Evolutionary conservation across 768 basidiomycete species (phyloP).

Genomic region (Candolleomyces eurysporus): DNA sequence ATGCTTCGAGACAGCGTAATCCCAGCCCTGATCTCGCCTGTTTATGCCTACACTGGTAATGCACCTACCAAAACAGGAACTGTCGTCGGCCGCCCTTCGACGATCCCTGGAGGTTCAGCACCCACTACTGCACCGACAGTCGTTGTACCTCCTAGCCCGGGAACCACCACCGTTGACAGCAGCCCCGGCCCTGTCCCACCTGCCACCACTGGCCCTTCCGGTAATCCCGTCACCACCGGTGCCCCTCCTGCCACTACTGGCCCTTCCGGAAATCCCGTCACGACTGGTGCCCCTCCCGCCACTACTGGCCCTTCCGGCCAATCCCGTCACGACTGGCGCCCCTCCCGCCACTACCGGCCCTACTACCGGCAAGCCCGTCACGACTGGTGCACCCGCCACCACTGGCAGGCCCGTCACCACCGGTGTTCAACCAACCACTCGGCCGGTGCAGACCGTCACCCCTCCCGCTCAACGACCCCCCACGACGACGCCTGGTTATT

Average conservation of each 20-base stretch:
- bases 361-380: neutral
- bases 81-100: slow-evolving; percentile 8
- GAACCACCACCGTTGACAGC: neutral
- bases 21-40: slow-evolving; percentile 40
- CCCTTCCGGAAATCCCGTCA: slow-evolving; percentile 8
- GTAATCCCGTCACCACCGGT: neutral
- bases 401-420: neutral
- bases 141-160: neutral
- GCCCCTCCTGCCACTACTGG: neutral
- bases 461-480: neutral
- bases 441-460: neutral
- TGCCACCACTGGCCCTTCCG: neutral
- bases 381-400: neutral
- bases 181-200: neutral
- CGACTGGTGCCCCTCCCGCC: slow-evolving; percentile 3
- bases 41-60: slow-evolving; percentile 45
- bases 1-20: slow-evolving; percentile 28
- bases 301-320: neutral
- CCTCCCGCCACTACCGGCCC: neutral
- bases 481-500: neutral
- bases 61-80: slow-evolving; percentile 36
- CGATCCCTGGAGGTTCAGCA: slow-evolving; percentile 1
- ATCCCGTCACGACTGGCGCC: neutral
- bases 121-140: slow-evolving; percentile 6
- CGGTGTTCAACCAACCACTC: neutral